A percentile compares a stretch with the other conserved stretches of the same genome.
Evolutionary conservation across 345 rosid genomes (phyloP).

Genomic region (Eucalyptus melliodora): DNA sequence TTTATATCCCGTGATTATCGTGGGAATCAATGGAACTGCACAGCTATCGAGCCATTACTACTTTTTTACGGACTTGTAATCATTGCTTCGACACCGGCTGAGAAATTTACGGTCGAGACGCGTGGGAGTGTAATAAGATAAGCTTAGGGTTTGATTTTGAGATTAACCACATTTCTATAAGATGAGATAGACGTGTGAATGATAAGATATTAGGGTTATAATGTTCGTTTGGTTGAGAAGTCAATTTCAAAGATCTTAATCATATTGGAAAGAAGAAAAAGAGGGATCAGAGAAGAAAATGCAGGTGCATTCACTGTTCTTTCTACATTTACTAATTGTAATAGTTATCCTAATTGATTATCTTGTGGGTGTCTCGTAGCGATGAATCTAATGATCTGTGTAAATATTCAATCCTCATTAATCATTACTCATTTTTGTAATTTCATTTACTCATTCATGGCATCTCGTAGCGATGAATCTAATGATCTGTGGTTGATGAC

Average conservation of each 20-base stretch:
- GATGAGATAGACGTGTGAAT: no score
- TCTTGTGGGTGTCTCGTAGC: not conserved
- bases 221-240: not conserved
- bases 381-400: not conserved
- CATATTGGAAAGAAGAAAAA: not conserved
- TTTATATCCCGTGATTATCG: not conserved
- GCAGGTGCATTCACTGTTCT: not conserved
- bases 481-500: fast-evolving
- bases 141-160: not conserved
- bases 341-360: no score
- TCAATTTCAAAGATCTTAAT: not conserved
- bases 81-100: not conserved
- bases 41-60: not conserved
- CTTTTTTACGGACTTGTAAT: not conserved
- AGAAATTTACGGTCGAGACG: not conserved
- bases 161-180: not conserved
- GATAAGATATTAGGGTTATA: not conserved
- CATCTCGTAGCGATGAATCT: no score
- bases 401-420: not conserved
- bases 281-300: not conserved
- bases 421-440: not conserved
- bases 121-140: not conserved
- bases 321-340: not conserved
- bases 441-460: not conserved
- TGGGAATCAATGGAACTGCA: not conserved